Percentiles rank a stretch among this genome's conserved stretches.
phyloP scores from a whole-genome alignment of 345 rosid species.

The Populus euphratica region DNA sequence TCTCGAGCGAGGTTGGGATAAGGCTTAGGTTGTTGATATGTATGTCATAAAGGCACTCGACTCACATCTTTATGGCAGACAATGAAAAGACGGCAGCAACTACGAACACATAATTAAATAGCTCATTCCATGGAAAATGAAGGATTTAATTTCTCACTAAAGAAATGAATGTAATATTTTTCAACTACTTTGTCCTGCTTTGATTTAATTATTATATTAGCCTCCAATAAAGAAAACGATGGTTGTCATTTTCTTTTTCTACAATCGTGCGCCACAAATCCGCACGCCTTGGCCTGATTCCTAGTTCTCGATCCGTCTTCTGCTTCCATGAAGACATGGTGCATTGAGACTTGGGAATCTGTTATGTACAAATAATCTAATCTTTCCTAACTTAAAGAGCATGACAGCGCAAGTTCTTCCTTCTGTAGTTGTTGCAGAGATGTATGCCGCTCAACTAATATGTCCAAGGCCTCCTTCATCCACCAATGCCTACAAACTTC shows the following conservation, averaged over 20 bases:
- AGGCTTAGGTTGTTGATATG: background rate
- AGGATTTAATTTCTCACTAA: background rate
- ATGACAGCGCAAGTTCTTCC: constrained; percentile 7
- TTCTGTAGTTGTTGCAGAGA: constrained; percentile 21
- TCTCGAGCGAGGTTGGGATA: background rate
- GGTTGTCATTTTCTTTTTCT: background rate
- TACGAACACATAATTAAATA: background rate
- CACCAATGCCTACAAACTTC: constrained; percentile 82
- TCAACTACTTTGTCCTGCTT: background rate
- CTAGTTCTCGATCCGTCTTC: background rate
- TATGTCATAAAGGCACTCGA: background rate
- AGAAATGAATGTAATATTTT: background rate
- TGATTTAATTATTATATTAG: background rate
- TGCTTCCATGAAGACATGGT: background rate
- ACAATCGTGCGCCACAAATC: too few species aligned
- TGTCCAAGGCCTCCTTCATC: constrained; percentile 90
- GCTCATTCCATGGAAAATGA: background rate
- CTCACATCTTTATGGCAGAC: background rate
- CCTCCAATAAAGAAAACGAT: background rate
- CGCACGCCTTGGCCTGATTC: background rate
- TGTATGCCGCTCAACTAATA: constrained; percentile 42
- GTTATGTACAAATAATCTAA: constrained; percentile 8
- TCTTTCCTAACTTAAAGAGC: background rate
- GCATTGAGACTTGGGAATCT: background rate
- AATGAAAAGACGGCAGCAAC: background rate